phyloP scores from a whole-genome alignment of 495 filamentous ascomycete genomes.

The Aspergillus cavernicola region DNA sequence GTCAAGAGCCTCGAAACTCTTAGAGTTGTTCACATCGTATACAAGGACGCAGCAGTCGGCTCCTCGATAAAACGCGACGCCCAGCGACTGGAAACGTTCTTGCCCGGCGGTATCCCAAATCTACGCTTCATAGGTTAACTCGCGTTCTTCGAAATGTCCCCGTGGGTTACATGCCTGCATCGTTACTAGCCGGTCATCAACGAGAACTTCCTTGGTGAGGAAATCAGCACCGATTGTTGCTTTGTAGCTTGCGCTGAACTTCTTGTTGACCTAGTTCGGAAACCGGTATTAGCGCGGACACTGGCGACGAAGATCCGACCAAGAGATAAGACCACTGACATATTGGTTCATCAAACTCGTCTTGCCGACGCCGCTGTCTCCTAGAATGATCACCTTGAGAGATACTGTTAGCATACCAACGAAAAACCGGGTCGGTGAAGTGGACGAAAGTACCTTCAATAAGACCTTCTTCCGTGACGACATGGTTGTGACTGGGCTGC shows the following conservation, averaged over 20 bases:
- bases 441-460: conserved; percentile 66
- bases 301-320: conserved; percentile 1
- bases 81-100: conserved; percentile 95
- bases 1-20: conserved; percentile 97
- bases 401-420: neutral
- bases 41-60: conserved; percentile 98
- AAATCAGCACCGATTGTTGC: conserved; percentile 99
- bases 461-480: conserved; percentile 95
- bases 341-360: conserved; percentile 99
- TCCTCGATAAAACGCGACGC: conserved; percentile 96
- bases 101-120: conserved; percentile 99
- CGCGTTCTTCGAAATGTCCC: neutral
- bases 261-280: conserved; percentile 87
- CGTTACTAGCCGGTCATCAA: conserved; percentile 94
- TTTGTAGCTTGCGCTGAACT: conserved; percentile 99
- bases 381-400: conserved; percentile 92
- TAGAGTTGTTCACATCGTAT: conserved; percentile 98
- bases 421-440: neutral
- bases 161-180: conserved; percentile 74
- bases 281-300: conserved; percentile 20
- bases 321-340: conserved; percentile 55
- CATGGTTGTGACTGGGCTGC: conserved; percentile 49
- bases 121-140: conserved; percentile 43
- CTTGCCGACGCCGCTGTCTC: conserved; percentile 97
- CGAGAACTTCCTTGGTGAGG: conserved; percentile 94